Base-by-base conservation (phyloP, 208 protist species). In the Porcisia hertigi region DNA sequence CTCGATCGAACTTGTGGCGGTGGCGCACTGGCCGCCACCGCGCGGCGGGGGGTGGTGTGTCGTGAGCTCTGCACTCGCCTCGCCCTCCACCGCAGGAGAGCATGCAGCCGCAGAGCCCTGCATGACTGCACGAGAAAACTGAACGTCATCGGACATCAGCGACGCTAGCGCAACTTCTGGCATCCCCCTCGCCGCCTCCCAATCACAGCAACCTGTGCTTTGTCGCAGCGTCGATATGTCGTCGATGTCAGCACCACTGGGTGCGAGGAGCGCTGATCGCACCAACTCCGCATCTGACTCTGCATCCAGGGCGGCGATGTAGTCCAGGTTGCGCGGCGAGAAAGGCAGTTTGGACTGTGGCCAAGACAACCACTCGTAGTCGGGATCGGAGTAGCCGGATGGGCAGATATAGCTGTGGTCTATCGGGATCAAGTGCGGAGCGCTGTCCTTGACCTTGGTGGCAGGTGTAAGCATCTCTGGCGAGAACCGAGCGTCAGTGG, bases 401-500 rank as follows among this genome's bases (percentile, higher is more conserved):
- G 92, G 92, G 64, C 90, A 92, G 60, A 91, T 86, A 84, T 94
- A 96, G 79, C 88, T 93, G 86, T 96, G 92, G 77, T 96, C 92
- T 64, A 96, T 96, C 12, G 92, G 92, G 53, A 95, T 79, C 45
- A 96, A 74, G 30, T 84, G 87, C n/a, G 78, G 85, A 12, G 23
- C 34, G 53, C 3, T 25, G 1, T 62, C 60, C 25, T 52, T 64
- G 30, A 9, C 57, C 5, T 3, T 25, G 9, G 8, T 53, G 25
- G 3, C 14, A 41, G 20, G 39, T 18, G 62, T 34, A 20, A 41
- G 2, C 39, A 34, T 2, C 62, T 66, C 62, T 11, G 62, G 20
- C 6, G 62, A 47, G 12, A 23, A 18, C 36, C 23, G 14, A 25
- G 45, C 45, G 41, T 23, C 65, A 54, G 45, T 55, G n/a, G 65